Evolutionary conservation across 2,329 filamentous ascomycete species (phyloP).

Genomic region (Zasmidium citrigriseum): DNA sequence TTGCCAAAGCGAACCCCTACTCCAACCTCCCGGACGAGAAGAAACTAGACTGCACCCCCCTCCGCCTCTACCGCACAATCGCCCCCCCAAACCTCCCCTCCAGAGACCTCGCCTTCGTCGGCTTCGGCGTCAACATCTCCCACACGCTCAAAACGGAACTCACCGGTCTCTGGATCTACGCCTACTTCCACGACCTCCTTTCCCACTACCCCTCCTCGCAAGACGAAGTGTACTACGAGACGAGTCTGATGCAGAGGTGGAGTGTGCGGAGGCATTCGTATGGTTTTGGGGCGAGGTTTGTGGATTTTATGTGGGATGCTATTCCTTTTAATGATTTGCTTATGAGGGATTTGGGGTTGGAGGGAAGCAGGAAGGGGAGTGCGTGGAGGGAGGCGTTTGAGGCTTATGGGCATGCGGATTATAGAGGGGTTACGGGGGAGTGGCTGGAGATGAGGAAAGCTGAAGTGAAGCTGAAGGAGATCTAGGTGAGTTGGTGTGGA

Average conservation of each 20-base stretch:
- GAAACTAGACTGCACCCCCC: constrained; percentile 5
- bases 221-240: constrained; percentile 3
- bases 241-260: constrained; percentile 12
- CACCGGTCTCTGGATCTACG: constrained; percentile 15
- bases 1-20: background rate
- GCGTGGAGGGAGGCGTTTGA: constrained; percentile 16
- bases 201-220: constrained; percentile 1
- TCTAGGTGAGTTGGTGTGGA: background rate
- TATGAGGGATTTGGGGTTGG: constrained; percentile 14
- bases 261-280: constrained; percentile 13
- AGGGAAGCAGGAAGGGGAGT: constrained; percentile 8
- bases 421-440: constrained; percentile 14
- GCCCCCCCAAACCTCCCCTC: constrained; percentile 9
- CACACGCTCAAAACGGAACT: constrained; percentile 12
- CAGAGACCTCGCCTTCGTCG: constrained; percentile 10
- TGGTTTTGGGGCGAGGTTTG: constrained; percentile 11
- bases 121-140: constrained; percentile 11
- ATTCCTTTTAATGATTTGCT: constrained; percentile 16
- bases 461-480: background rate
- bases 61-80: constrained; percentile 16
- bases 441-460: constrained; percentile 13
- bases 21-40: background rate
- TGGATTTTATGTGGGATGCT: constrained; percentile 15
- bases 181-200: constrained; percentile 14
- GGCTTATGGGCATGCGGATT: constrained; percentile 13